These are phyloP conservation scores for Verticillium longisporum DNA, from an alignment of 2,329 filamentous ascomycete genomes.

Conservation along the genomic window DNA sequence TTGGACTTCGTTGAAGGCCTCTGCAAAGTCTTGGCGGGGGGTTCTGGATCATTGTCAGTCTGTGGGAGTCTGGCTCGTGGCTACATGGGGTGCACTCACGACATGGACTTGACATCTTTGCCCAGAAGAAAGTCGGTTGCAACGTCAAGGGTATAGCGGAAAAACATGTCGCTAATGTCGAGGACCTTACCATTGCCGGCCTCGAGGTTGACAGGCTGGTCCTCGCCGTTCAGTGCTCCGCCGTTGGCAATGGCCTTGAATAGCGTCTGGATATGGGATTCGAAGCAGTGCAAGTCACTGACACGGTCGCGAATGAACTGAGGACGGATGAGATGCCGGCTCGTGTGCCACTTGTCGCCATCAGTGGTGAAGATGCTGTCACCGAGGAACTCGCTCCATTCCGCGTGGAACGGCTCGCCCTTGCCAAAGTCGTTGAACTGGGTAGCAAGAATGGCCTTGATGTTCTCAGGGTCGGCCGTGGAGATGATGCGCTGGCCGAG, in stretches of 20 bases:
- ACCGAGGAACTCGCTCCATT: slow-evolving; percentile 71
- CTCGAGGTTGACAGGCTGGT: slow-evolving; percentile 57
- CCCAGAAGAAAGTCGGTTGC: slow-evolving; percentile 85
- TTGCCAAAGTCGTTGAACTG: slow-evolving; percentile 84
- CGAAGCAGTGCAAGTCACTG: slow-evolving; percentile 74
- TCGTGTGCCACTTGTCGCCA: slow-evolving; percentile 69
- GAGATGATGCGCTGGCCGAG: slow-evolving; percentile 57
- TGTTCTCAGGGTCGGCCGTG: slow-evolving; percentile 80
- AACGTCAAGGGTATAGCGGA: slow-evolving; percentile 77
- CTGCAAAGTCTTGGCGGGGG: slow-evolving; percentile 62
- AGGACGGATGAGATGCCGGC: slow-evolving; percentile 74
- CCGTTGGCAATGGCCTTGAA: slow-evolving; percentile 59
- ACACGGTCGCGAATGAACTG: slow-evolving; percentile 84
- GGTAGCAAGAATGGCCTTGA: slow-evolving; percentile 83
- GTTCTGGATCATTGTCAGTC: slow-evolving; percentile 21
- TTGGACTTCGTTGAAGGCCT: slow-evolving; percentile 76
- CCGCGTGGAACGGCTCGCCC: slow-evolving; percentile 64
- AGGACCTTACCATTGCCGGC: slow-evolving; percentile 55
- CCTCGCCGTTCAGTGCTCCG: slow-evolving; percentile 48
- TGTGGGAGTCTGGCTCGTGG: not conserved
- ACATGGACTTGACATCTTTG: slow-evolving; percentile 59
- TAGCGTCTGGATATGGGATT: slow-evolving; percentile 69
- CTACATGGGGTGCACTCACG: slow-evolving; percentile 24
- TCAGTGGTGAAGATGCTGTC: slow-evolving; percentile 78
- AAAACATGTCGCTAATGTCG: slow-evolving; percentile 72